Evolutionary conservation across 1,284 basidiomycete genomes (phyloP), one percentile per base, ranked within the genome.

Genomic region (Limonomyces culmigenus): DNA sequence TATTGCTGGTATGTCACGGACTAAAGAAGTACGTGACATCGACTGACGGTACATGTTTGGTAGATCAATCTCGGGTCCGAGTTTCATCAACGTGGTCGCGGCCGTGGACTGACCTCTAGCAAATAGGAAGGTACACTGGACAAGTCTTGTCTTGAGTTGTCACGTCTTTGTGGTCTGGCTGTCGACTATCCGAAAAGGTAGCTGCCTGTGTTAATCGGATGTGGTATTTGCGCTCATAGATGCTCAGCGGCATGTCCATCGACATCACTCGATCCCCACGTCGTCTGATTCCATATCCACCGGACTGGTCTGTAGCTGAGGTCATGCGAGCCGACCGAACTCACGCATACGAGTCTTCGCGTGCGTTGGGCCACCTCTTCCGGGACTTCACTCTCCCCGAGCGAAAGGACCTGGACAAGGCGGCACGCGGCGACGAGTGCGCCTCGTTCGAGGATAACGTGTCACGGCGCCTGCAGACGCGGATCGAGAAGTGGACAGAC

Each of bases 171-270:
- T 51, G 67, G 54, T 48, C 51, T 63, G 50, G 78, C 70, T 13
- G 79, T 79, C 17, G 78, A 79, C 53, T 88, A 71, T 51, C 69
- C 67, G 2, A 80, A 75, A 58, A 74, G 78, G 23, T n/a, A 8
- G 23, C 8, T 27, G 8, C 23, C n/a, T n/a, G n/a, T n/a, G n/a
- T n/a, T n/a, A n/a, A n/a, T n/a, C n/a, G n/a, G n/a, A n/a, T n/a
- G n/a, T n/a, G n/a, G n/a, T n/a, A n/a, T n/a, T n/a, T n/a, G n/a
- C n/a, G n/a, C n/a, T n/a, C n/a, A n/a, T n/a, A n/a, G n/a, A n/a
- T n/a, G n/a, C n/a, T 27, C 23, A 27, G 23, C 41, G 80, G 80
- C 11, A 65, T 65, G 19, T 65, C 70, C 2, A 74, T 81, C 8
- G 57, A 75, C 37, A 58, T 73, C 13, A 53, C 59, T 27, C 48